phyloP scores from a whole-genome alignment of 768 basidiomycete genomes.

The Psilocybe azurescens region DNA sequence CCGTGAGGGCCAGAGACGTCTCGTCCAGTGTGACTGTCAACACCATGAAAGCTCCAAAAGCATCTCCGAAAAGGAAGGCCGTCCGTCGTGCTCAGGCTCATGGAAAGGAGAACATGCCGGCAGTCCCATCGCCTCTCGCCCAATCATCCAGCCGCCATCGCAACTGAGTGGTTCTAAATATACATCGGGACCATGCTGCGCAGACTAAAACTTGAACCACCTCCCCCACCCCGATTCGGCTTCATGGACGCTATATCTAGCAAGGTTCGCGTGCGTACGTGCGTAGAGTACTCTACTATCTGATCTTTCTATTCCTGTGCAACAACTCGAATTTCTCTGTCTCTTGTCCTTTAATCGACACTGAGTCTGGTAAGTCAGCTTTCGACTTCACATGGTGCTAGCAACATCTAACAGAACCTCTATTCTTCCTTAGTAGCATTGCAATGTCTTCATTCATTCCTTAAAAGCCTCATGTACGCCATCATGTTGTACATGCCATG shows the following conservation, averaged over 20 bases:
- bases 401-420: neutral
- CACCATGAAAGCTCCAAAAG: neutral
- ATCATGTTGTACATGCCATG: neutral
- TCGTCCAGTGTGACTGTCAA: neutral
- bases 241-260: conserved; percentile 6
- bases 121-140: conserved; percentile 2
- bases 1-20: neutral
- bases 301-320: neutral
- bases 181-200: conserved; percentile 1
- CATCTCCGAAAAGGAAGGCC: conserved; percentile 10
- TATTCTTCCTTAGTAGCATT: too few relatives aligned
- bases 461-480: neutral
- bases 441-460: neutral
- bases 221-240: neutral
- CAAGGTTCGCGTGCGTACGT: neutral
- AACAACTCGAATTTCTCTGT: neutral
- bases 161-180: neutral
- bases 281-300: neutral
- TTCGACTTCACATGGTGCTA: neutral
- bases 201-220: neutral
- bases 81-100: conserved; percentile 13
- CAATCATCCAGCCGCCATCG: neutral
- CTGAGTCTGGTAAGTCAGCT: neutral
- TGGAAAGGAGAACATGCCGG: conserved; percentile 22
- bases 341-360: conserved; percentile 2